Percentiles rank a stretch among this genome's conserved stretches.
Conservation (phyloP, 495 filamentous ascomycete genomes). For the Xylaria bambusicola region DNA sequence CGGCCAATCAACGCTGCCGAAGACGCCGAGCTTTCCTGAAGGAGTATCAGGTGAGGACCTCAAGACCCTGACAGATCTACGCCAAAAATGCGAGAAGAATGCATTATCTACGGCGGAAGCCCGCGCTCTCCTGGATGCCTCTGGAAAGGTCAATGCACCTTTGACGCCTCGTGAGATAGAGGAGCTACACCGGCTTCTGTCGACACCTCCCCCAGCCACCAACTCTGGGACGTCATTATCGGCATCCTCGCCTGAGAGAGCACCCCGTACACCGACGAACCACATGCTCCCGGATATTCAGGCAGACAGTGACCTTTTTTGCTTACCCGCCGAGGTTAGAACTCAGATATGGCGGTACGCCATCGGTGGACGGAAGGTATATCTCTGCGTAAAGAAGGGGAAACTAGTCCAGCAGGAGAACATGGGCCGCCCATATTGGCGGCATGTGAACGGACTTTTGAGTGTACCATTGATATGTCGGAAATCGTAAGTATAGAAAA, state of each 20-base stretch:
- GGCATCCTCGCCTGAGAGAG: background rate
- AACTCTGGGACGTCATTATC: constrained; percentile 13
- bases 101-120: constrained; percentile 12
- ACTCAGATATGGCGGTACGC: constrained; percentile 17
- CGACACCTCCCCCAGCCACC: background rate
- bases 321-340: constrained; percentile 15
- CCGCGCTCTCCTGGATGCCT: constrained; percentile 12
- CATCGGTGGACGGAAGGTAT: constrained; percentile 15
- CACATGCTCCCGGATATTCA: constrained; percentile 17
- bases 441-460: constrained; percentile 3
- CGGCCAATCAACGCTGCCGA: background rate
- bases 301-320: constrained; percentile 14
- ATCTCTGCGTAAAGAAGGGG: constrained; percentile 9
- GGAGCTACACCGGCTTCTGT: constrained; percentile 16
- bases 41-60: background rate
- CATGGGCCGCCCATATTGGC: constrained; percentile 18
- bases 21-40: background rate
- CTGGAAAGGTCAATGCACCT: constrained; percentile 12
- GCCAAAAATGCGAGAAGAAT: constrained; percentile 16
- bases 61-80: constrained; percentile 9
- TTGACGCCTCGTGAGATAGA: constrained; percentile 15
- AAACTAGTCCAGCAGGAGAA: constrained; percentile 14
- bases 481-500: constrained; percentile 17
- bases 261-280: constrained; percentile 20
- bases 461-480: constrained; percentile 17